Percentiles rank a stretch among this genome's conserved stretches.
Conservation (phyloP, 306 rosid genomes). For the Pyrus pyrifolia region DNA sequence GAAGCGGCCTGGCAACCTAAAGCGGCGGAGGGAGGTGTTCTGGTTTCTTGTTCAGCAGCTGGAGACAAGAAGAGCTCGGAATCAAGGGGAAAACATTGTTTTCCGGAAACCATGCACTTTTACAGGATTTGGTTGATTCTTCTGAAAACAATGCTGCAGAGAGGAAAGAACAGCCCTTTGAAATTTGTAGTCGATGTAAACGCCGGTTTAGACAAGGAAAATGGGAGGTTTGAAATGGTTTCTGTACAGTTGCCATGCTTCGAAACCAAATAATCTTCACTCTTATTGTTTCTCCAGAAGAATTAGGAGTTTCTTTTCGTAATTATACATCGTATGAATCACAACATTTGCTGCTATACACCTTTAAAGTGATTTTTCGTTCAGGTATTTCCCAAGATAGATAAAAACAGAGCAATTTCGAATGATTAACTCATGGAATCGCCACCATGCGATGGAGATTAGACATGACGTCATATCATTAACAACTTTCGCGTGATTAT, state of each 20-base stretch:
- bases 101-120: slow-evolving; percentile 21
- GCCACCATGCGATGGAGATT: not conserved
- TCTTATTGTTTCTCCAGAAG: not conserved
- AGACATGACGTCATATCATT: not conserved
- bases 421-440: not conserved
- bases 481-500: not conserved
- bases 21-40: slow-evolving; percentile 19
- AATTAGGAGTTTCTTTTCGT: not conserved
- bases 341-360: not conserved
- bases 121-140: slow-evolving; percentile 58
- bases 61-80: slow-evolving; percentile 14
- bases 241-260: slow-evolving; percentile 52
- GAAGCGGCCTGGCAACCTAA: not conserved
- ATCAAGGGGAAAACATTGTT: slow-evolving; percentile 17
- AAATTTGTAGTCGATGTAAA: slow-evolving; percentile 52
- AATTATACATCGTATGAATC: not conserved
- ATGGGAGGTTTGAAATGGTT: slow-evolving; percentile 72
- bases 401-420: no score
- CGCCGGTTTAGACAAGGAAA: slow-evolving; percentile 38
- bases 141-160: slow-evolving; percentile 54
- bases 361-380: not conserved
- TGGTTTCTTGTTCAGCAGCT: slow-evolving; percentile 18
- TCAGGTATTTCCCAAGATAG: no score
- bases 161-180: slow-evolving; percentile 60
- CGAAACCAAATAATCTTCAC: slow-evolving; percentile 17